Evolutionary conservation across 768 basidiomycete genomes (phyloP).

Genomic region (Clathrus columnatus): DNA sequence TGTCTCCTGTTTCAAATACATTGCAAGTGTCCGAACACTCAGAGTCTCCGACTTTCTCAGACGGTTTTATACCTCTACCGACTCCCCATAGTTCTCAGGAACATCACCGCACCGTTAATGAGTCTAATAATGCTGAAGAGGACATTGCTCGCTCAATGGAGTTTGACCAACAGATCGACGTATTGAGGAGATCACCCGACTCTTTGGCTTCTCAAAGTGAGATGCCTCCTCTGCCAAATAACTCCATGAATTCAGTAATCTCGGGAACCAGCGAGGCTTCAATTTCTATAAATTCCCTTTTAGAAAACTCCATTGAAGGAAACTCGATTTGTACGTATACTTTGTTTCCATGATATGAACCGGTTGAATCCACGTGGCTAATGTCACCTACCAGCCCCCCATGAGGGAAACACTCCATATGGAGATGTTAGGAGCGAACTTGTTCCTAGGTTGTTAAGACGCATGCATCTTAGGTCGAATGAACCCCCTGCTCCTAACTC

Average conservation of each 20-base stretch:
- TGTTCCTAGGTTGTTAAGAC: not conserved
- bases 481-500: not conserved
- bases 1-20: not conserved
- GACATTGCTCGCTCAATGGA: conserved; percentile 9
- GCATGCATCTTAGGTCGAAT: not conserved
- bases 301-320: not conserved
- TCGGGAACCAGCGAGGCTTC: not conserved
- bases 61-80: conserved; percentile 1
- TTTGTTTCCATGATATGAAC: not conserved
- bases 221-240: not conserved
- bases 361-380: not conserved
- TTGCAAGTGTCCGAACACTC: not conserved
- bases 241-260: not conserved
- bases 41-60: not conserved
- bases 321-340: not conserved
- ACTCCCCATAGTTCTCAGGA: not conserved
- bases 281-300: not conserved
- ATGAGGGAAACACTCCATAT: not conserved
- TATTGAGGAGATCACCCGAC: not conserved
- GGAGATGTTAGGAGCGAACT: not conserved
- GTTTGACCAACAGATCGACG: conserved; percentile 10
- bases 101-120: not conserved
- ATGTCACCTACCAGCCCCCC: not conserved
- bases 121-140: not conserved
- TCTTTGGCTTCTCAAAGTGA: not conserved